Evolutionary conservation across 352 stramenopile species (phyloP).

Genomic region (Globisporangium iwayamae): DNA sequence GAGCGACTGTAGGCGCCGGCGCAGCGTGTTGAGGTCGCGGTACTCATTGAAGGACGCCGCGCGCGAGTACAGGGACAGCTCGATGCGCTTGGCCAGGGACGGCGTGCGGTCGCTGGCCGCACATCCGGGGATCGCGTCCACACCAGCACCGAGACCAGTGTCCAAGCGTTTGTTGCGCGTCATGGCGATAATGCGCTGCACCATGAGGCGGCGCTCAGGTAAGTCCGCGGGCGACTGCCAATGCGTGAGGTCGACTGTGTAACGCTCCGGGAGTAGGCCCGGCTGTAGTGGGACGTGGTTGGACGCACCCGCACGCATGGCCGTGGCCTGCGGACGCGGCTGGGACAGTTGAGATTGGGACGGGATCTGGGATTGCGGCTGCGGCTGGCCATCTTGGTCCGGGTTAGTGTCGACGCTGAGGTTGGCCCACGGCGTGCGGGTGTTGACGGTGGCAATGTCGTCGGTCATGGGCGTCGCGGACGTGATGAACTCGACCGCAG

Average conservation of each 20-base stretch:
- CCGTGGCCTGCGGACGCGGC: conserved; percentile 16
- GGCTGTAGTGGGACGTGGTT: conserved; percentile 40
- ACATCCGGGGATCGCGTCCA: conserved; percentile 22
- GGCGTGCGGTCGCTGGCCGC: conserved; percentile 52
- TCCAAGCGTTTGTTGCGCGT: conserved; percentile 64
- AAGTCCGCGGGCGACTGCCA: conserved; percentile 84
- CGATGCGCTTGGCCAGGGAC: conserved; percentile 82
- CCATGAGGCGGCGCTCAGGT: conserved; percentile 75
- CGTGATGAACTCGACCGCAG: conserved; percentile 23
- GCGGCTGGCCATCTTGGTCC: conserved; percentile 9
- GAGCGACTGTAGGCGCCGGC: conserved; percentile 73
- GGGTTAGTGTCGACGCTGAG: conserved; percentile 62
- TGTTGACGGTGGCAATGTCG: conserved; percentile 13
- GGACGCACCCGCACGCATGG: conserved; percentile 52
- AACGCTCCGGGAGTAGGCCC: conserved; percentile 65
- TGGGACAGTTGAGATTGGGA: conserved; percentile 18
- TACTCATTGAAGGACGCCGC: conserved; percentile 84
- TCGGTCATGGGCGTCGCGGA: conserved; percentile 13
- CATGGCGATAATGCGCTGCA: conserved; percentile 87
- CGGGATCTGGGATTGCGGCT: conserved; percentile 7
- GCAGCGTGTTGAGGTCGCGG: conserved; percentile 80
- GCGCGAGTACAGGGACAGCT: conserved; percentile 81
- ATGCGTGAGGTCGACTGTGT: conserved; percentile 72
- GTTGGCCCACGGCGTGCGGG: conserved; percentile 65
- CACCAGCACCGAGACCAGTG: neutral